phyloP scores from a whole-genome alignment of 257 asterid genomes.

The Solanum arcanum region DNA sequence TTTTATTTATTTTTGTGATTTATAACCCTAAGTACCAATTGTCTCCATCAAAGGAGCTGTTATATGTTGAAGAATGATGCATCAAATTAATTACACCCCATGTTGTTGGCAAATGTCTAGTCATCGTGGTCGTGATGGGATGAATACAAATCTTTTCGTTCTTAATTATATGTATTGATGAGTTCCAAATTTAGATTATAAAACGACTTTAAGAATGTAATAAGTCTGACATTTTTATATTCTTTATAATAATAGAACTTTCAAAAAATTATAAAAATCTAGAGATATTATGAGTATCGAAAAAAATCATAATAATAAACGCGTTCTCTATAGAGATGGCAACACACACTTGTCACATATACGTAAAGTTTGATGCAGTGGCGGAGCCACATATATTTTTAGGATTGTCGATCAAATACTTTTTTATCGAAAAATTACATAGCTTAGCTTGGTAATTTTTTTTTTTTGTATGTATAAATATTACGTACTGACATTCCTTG shows the following conservation, averaged over 20 bases:
- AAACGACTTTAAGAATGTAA: background rate
- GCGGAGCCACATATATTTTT: too few species aligned
- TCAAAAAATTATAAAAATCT: background rate
- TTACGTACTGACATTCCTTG: too few species aligned
- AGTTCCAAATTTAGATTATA: background rate
- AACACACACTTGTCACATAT: background rate
- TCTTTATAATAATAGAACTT: background rate
- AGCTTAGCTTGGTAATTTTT: too few species aligned
- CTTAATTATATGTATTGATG: background rate
- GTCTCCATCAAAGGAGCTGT: background rate
- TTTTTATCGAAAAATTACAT: background rate
- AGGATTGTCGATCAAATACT: rapidly evolving
- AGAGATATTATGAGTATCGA: background rate
- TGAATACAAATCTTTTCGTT: background rate
- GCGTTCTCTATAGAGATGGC: background rate
- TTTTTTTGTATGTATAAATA: too few species aligned
- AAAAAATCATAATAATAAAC: background rate
- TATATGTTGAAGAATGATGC: background rate
- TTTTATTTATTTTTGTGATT: background rate
- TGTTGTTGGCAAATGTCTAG: background rate
- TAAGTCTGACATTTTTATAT: background rate
- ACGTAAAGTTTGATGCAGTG: background rate
- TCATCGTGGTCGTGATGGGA: rapidly evolving
- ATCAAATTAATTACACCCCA: background rate
- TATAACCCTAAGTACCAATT: background rate